These are phyloP conservation scores for Platanthera zijinensis DNA, from an alignment of 106 monocot species.

Conservation along the genomic window DNA sequence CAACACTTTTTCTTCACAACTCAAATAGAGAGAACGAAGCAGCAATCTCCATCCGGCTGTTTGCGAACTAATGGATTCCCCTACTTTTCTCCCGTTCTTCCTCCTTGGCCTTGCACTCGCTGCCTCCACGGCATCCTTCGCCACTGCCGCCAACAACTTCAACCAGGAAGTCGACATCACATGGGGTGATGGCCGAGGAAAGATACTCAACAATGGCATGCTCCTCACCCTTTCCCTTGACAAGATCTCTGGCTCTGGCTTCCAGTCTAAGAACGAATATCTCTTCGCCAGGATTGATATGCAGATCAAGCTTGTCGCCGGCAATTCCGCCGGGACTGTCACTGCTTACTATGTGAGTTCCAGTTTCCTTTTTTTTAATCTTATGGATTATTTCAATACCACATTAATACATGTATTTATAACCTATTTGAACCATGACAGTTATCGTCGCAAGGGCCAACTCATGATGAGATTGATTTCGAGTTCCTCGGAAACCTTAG, in stretches of 20 bases:
- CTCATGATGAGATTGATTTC: constrained; percentile 16
- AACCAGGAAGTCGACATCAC: neutral
- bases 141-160: neutral
- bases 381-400: too few species aligned
- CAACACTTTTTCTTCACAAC: too few species aligned
- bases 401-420: too few species aligned
- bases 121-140: too few species aligned
- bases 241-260: constrained; percentile 8
- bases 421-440: neutral
- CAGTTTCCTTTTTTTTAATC: too few species aligned
- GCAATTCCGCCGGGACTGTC: constrained; percentile 13
- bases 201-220: neutral
- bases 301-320: constrained; percentile 3
- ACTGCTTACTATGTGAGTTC: constrained; percentile 5
- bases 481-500: constrained; percentile 18
- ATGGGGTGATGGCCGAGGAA: constrained; percentile 6
- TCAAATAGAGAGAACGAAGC: too few species aligned
- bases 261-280: constrained; percentile 8
- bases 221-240: constrained; percentile 5
- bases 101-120: too few species aligned
- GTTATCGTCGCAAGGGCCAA: constrained; percentile 15
- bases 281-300: constrained; percentile 7
- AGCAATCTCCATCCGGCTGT: too few species aligned
- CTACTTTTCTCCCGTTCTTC: too few species aligned
- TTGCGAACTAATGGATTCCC: too few species aligned